Percentiles rank a stretch among this genome's conserved stretches.
Conservation (phyloP, 768 basidiomycete genomes). For the Pleurotus tuber-regium region DNA sequence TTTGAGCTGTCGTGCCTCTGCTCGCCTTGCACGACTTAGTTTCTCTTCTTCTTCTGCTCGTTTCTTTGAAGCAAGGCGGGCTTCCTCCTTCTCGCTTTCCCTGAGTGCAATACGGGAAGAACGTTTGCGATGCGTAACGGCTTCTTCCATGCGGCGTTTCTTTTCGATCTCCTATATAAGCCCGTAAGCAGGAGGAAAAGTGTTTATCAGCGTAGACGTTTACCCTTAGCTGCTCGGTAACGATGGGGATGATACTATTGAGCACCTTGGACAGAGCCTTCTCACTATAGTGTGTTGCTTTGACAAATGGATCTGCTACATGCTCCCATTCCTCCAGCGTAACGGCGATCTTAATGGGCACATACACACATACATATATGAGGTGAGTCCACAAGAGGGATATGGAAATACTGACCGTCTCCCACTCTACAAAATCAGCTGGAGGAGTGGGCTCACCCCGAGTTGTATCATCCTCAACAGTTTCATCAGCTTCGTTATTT, state of each 20-base stretch:
- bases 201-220: slow-evolving; percentile 18
- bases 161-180: slow-evolving; percentile 54
- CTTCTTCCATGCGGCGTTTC: slow-evolving; percentile 65
- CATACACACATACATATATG: slow-evolving; percentile 1
- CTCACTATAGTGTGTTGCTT: slow-evolving; percentile 77
- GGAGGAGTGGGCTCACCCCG: slow-evolving; percentile 26
- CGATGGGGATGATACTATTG: slow-evolving; percentile 65
- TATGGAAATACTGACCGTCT: slow-evolving; percentile 60
- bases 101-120: slow-evolving; percentile 84
- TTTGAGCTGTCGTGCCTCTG: slow-evolving; percentile 53
- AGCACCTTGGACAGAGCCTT: slow-evolving; percentile 73
- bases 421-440: slow-evolving; percentile 81
- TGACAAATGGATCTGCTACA: slow-evolving; percentile 71
- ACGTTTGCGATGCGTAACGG: slow-evolving; percentile 82
- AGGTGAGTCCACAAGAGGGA: neutral
- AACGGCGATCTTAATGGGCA: slow-evolving; percentile 65
- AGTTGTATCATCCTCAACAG: slow-evolving; percentile 5
- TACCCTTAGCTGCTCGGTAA: slow-evolving; percentile 68
- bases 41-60: slow-evolving; percentile 70
- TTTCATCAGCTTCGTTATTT: slow-evolving; percentile 13
- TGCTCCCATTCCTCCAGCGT: slow-evolving; percentile 85
- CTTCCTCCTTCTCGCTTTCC: slow-evolving; percentile 78
- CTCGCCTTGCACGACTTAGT: slow-evolving; percentile 56
- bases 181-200: slow-evolving; percentile 11
- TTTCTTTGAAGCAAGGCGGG: slow-evolving; percentile 53